Percentiles rank a stretch among this genome's conserved stretches.
Conservation (phyloP, 257 asterid species). For the Ballota nigra region DNA sequence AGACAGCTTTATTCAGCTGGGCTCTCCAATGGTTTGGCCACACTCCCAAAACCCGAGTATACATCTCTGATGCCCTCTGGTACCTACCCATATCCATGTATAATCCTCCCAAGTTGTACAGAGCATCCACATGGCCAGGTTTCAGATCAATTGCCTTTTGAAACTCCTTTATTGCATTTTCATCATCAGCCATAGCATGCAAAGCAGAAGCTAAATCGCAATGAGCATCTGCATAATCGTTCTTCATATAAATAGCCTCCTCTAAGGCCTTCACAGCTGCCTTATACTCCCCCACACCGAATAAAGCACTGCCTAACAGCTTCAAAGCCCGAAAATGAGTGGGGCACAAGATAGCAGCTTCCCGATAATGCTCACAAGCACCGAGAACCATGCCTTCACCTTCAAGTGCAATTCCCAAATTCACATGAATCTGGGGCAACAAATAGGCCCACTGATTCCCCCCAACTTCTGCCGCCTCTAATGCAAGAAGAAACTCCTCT, state of each 20-base stretch:
- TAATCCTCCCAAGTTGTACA: slow-evolving; percentile 90
- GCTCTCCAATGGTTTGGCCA: slow-evolving; percentile 99
- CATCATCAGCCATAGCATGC: slow-evolving; percentile 95
- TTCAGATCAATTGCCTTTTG: slow-evolving; percentile 97
- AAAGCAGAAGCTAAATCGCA: slow-evolving; percentile 98
- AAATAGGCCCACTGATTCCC: slow-evolving; percentile 98
- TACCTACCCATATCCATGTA: slow-evolving; percentile 99
- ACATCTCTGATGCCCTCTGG: slow-evolving; percentile 98
- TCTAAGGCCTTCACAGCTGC: slow-evolving; percentile 99
- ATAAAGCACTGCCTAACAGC: slow-evolving; percentile 95
- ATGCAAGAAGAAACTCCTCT: slow-evolving; percentile 79
- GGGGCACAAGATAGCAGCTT: slow-evolving; percentile 97
- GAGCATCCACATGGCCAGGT: slow-evolving; percentile 95
- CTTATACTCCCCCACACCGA: slow-evolving; percentile 97
- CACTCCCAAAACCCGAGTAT: slow-evolving; percentile 84
- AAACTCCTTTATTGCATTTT: slow-evolving; percentile 95
- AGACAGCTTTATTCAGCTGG: slow-evolving; percentile 90
- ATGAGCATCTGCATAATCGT: slow-evolving; percentile 96
- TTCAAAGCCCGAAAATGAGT: slow-evolving; percentile 96
- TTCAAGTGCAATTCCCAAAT: slow-evolving; percentile 91
- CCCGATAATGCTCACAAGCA: slow-evolving; percentile 99
- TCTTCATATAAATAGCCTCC: slow-evolving; percentile 94
- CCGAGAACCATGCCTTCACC: slow-evolving; percentile 96
- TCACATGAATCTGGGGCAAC: slow-evolving; percentile 97
- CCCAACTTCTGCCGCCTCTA: slow-evolving; percentile 93